phyloP scores from a whole-genome alignment of 495 filamentous ascomycete genomes.

The Sphaerosporella brunnea region DNA sequence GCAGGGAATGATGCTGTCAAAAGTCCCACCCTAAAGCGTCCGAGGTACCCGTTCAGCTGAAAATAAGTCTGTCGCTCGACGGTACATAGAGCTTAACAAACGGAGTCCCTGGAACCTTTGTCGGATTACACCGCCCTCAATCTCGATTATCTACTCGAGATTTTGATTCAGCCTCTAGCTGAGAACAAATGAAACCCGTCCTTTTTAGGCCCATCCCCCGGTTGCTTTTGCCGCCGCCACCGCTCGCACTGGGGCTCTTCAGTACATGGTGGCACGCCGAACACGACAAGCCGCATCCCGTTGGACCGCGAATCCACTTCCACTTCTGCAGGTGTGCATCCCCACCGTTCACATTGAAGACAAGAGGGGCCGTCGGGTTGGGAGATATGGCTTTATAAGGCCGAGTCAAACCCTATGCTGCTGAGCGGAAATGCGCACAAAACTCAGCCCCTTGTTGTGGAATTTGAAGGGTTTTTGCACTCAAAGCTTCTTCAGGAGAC shows the following conservation, averaged over 20 bases:
- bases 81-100: neutral
- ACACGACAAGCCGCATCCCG: neutral
- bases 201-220: neutral
- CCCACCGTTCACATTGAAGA: neutral
- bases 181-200: neutral
- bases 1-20: neutral
- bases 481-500: neutral
- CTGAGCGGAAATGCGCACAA: conserved; percentile 1
- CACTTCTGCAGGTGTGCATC: neutral
- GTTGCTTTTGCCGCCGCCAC: neutral
- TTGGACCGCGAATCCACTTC: neutral
- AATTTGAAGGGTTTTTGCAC: neutral
- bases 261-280: neutral
- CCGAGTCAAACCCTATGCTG: neutral
- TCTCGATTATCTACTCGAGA: neutral
- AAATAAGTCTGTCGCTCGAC: neutral
- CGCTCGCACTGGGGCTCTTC: neutral
- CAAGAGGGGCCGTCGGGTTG: neutral
- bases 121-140: neutral
- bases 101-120: neutral
- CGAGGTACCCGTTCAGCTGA: neutral
- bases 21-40: neutral
- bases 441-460: neutral
- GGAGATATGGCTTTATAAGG: conserved; percentile 2
- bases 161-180: neutral